Conservation (phyloP, 371 early-diverging fungal species). For the Haplosporangium sp. region DNA sequence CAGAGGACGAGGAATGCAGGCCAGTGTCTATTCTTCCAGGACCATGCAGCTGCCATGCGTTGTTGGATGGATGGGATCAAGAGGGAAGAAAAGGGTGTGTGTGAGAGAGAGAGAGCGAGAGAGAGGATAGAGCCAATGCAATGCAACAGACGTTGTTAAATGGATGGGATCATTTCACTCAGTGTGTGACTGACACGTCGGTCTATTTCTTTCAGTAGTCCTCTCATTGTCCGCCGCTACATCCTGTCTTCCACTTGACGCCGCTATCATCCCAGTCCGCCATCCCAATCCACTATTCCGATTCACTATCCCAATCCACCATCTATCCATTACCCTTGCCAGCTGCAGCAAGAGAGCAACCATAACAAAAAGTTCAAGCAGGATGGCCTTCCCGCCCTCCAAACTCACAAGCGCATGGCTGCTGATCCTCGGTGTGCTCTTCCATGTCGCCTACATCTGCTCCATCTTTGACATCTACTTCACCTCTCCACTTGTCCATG, state of each 20-base stretch:
- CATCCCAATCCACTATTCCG: not conserved
- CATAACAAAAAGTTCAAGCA: not conserved
- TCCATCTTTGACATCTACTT: conserved; percentile 99
- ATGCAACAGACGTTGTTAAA: not conserved
- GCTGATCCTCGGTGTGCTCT: conserved; percentile 85
- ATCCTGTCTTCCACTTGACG: not conserved
- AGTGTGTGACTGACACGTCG: too few relatives aligned
- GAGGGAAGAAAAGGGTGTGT: conserved; percentile 4
- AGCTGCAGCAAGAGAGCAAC: not conserved
- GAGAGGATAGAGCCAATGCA: not conserved
- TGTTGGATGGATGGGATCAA: not conserved
- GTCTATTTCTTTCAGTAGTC: too few relatives aligned
- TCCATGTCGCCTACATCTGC: conserved; percentile 89
- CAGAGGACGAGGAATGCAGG: conserved; percentile 27
- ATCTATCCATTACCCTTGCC: not conserved
- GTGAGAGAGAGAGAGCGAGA: not conserved
- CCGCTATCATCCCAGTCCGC: not conserved
- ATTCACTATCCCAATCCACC: not conserved
- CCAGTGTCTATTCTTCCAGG: conserved; percentile 26
- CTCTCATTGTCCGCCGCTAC: too few relatives aligned
- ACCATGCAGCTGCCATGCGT: conserved; percentile 36
- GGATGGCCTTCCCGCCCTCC: conserved; percentile 47
- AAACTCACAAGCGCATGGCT: conserved; percentile 64
- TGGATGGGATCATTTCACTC: too few relatives aligned
- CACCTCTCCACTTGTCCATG: conserved; percentile 96